Evolutionary conservation across 306 rosid genomes (phyloP).

Genomic region (Mucuna pruriens): DNA sequence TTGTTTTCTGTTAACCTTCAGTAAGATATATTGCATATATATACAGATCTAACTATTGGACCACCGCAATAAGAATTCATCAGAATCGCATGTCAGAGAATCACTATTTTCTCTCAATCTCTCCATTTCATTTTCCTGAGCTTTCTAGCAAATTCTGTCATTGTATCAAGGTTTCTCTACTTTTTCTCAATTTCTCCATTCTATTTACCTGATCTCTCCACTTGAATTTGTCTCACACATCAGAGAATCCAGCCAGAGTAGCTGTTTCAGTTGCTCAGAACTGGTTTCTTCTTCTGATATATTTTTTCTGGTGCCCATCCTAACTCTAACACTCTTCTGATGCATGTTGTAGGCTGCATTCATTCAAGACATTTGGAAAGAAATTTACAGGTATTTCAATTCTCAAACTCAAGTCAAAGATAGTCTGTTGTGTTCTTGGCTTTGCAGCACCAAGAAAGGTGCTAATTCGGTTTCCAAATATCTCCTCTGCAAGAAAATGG

Average conservation of each 20-base stretch:
- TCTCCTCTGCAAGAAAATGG: too few species aligned
- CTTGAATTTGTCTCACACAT: not conserved
- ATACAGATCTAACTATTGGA: not conserved
- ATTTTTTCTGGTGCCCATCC: too few species aligned
- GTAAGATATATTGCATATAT: not conserved
- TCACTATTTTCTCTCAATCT: not conserved
- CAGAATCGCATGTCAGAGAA: not conserved
- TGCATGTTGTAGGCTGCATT: not conserved
- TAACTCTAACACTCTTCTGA: too few species aligned
- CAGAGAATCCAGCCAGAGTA: not conserved
- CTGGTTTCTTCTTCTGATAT: not conserved
- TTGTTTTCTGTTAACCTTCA: too few species aligned
- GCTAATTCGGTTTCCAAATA: too few species aligned
- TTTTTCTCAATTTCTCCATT: too few species aligned
- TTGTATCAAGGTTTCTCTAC: too few species aligned
- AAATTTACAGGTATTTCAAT: too few species aligned
- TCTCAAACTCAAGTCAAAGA: too few species aligned
- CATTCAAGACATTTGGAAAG: not conserved
- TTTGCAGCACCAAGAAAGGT: too few species aligned
- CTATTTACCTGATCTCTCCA: not conserved
- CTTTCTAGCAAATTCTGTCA: not conserved
- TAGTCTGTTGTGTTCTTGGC: too few species aligned
- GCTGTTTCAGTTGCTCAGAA: not conserved
- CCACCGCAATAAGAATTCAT: not conserved
- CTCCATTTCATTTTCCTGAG: not conserved